Evolutionary conservation across 2,329 filamentous ascomycete genomes (phyloP), one percentile per base, ranked within the genome.

Genomic region (Microcera coccophila): DNA sequence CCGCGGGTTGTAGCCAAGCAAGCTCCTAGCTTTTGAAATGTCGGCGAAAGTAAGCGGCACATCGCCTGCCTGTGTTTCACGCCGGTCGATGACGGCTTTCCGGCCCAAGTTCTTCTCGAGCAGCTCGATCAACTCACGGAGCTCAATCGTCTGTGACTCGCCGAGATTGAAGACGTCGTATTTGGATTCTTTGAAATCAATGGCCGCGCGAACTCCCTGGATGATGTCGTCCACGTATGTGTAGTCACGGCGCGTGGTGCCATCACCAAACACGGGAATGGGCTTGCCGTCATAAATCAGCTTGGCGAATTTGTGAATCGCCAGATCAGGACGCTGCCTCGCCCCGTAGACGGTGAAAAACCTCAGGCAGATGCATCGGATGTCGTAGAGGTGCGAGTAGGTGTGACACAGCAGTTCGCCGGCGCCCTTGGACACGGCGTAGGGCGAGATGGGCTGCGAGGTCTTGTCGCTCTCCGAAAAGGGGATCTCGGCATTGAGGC

Each of bases 261-360:
- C 55, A 24, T 58, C 50, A 8, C 54, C 53, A 24, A 57, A 58
- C 3, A 57, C 45, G 17, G 55, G 53, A 10, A 58, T 51, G 10
- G 54, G 47, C 41, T 51, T 51, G 4, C 50, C 55, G 15, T 49
- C 43, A 40, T 34, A 29, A 15, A 58, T 58, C 14, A 57, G 37
- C 39, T 48, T 48, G 3, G 52, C 45, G 19, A 57, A 57, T 26
- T 58, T 58, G 43, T 53, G 47, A 21, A 57, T 55, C 7, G 54
- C 54, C 31, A 58, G 41, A 29, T 58, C 55, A 3, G 55, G 54
- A 4, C 55, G 55, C 40, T 57, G 53, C 8, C 54, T 48, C 10
- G 54, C 41, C 31, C 55, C 55, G 31, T 58, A 58, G 10, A 55
- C 55, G 21, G 51, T 58, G 38, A 58, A 58, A 49, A 57, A 56